Base-by-base conservation (phyloP, 306 rosid species). In the Macrotyloma uniflorum region DNA sequence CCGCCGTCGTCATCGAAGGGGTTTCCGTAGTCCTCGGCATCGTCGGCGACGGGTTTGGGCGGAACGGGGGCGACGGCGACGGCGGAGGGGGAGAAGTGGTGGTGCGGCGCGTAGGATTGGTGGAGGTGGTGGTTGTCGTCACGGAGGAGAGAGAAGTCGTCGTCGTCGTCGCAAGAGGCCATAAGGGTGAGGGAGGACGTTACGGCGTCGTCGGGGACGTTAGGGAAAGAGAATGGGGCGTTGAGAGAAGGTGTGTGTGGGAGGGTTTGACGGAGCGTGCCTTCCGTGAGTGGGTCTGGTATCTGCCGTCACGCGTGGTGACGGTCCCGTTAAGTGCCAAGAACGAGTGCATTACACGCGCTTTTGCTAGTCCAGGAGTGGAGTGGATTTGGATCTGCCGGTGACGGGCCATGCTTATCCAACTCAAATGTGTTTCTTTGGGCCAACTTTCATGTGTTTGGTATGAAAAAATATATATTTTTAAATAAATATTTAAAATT, bases 161-260 rank as follows among this genome's bases (percentile, higher is more conserved):
- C 89, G 81, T 93, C 98, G 87, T 95, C 98, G 88, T 88, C 96
- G 91, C 97, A 89, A 87, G 97, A 89, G 45, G 96, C 97, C 97
- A 89, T 92, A 42, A 73, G 72, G 33, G 63, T 53, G 32, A 10
- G 32, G 32, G 86, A 79, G 85, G 88, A 83, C 94, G 98, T 92
- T 89, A 85, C 83, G 83, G 49, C 85, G 85, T 80, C 77, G 83
- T 81, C 82, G 90, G 71, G 90, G 90, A 88, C 91, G 96, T 87
- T 87, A 82, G 85, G 83, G 90, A 79, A 53, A 88, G 79, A 67
- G 79, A 79, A 20, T 50, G 32, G 38, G 62, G 53, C 30, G 78
- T 76, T 80, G 83, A 69, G 78, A 23, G 55, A 47, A 55, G 43
- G 47, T 42, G 85, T 58, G 70, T 20, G 53, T 45, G 54, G 33